Conservation (phyloP, 108 stramenopile species). For the Skeletonema menzelii region DNA sequence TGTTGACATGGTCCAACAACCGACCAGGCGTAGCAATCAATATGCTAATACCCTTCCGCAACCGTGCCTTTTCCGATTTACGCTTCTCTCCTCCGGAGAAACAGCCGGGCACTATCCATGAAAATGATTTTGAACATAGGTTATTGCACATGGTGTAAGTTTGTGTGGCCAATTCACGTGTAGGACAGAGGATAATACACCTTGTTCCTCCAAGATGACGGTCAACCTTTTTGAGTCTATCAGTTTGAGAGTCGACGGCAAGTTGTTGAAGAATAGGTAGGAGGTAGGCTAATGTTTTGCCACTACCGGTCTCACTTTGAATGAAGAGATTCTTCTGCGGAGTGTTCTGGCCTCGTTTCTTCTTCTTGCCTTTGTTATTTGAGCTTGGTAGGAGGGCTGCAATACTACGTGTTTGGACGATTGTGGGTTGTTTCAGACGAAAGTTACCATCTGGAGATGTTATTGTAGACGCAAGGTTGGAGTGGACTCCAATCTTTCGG, state of each 20-base stretch:
- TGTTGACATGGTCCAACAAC: constrained; percentile 96
- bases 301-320: constrained; percentile 90
- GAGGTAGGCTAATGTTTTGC: constrained; percentile 93
- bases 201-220: constrained; percentile 64
- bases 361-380: background rate
- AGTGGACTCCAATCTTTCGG: constrained; percentile 47
- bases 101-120: constrained; percentile 90
- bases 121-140: constrained; percentile 77
- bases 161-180: constrained; percentile 99
- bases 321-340: constrained; percentile 70
- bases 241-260: constrained; percentile 44
- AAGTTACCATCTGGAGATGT: constrained; percentile 43
- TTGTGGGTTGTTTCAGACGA: constrained; percentile 61
- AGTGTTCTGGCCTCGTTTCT: background rate
- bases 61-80: constrained; percentile 92
- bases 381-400: constrained; percentile 33
- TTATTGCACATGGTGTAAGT: constrained; percentile 91
- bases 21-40: constrained; percentile 99
- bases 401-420: constrained; percentile 61
- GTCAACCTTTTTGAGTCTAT: constrained; percentile 73
- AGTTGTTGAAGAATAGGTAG: constrained; percentile 91
- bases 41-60: constrained; percentile 94
- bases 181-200: constrained; percentile 91
- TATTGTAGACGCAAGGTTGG: constrained; percentile 49
- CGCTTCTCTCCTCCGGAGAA: constrained; percentile 98